phyloP scores from a whole-genome alignment of 179 eudicot species.

The Silene coronaria region DNA sequence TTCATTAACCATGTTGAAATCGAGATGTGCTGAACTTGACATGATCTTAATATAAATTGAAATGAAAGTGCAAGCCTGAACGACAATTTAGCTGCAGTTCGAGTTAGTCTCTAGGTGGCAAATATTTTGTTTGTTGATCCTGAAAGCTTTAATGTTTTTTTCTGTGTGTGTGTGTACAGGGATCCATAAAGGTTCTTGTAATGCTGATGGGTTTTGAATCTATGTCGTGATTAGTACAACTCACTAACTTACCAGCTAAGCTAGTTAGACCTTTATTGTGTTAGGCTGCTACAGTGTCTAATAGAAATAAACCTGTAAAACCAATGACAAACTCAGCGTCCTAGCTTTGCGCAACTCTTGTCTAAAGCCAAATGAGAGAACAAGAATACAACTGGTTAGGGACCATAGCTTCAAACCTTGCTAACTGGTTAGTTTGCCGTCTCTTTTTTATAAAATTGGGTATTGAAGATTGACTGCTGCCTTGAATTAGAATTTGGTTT shows the following conservation, averaged over 20 bases:
- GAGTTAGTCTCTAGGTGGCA: neutral
- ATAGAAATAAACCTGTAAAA: no score
- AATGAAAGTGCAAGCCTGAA: neutral
- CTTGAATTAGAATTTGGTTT: neutral
- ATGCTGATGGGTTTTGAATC: no score
- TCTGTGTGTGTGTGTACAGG: no score
- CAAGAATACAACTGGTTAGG: neutral
- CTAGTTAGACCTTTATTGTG: neutral
- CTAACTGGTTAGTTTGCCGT: neutral
- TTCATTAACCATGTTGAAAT: neutral
- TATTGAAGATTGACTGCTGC: neutral
- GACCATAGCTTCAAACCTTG: neutral
- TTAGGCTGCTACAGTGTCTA: neutral
- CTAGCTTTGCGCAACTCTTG: neutral
- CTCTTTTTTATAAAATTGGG: neutral
- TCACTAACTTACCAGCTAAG: no score
- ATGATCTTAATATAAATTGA: neutral
- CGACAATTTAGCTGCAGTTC: neutral
- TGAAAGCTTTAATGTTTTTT: no score
- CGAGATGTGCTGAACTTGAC: neutral
- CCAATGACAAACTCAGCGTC: neutral
- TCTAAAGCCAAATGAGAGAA: neutral
- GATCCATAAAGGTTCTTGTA: no score
- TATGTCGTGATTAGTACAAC: no score
- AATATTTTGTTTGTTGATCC: neutral